phyloP scores from a whole-genome alignment of 2,329 filamentous ascomycete genomes.

The Xylariaceae sp. region DNA sequence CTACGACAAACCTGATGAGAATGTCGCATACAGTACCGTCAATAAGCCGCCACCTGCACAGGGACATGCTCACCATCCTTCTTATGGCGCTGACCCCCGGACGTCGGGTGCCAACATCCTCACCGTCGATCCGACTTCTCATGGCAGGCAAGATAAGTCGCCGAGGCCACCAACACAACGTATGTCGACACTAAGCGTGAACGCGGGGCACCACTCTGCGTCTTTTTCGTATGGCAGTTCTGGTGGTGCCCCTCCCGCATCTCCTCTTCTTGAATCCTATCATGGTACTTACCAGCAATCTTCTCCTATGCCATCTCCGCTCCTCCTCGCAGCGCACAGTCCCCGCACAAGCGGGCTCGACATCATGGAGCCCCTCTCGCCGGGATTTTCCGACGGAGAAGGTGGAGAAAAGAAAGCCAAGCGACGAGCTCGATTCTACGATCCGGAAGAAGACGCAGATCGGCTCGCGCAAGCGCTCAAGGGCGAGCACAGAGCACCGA shows the following conservation, averaged over 20 bases:
- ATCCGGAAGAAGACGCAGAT: slow-evolving; percentile 74
- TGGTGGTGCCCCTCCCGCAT: slow-evolving; percentile 57
- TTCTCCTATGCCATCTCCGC: slow-evolving; percentile 87
- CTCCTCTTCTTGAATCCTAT: slow-evolving; percentile 87
- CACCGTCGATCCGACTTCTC: slow-evolving; percentile 37
- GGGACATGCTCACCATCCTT: slow-evolving; percentile 28
- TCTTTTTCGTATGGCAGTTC: slow-evolving; percentile 42
- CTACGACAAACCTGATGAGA: slow-evolving; percentile 35
- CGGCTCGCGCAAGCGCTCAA: slow-evolving; percentile 72
- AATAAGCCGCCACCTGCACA: slow-evolving; percentile 15
- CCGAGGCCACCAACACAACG: slow-evolving; percentile 46
- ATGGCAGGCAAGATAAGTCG: slow-evolving; percentile 37
- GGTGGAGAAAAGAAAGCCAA: slow-evolving; percentile 40
- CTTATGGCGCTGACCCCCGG: slow-evolving; percentile 36
- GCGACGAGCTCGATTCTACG: slow-evolving; percentile 74
- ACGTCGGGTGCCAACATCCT: slow-evolving; percentile 37
- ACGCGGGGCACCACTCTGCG: slow-evolving; percentile 39
- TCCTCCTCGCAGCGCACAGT: slow-evolving; percentile 56
- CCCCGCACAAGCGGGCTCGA: slow-evolving; percentile 30
- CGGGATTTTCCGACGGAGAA: slow-evolving; percentile 48
- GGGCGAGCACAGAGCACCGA: slow-evolving; percentile 57
- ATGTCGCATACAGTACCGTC: slow-evolving; percentile 30
- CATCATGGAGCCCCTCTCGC: slow-evolving; percentile 48
- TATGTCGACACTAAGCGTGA: slow-evolving; percentile 52
- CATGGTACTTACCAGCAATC: slow-evolving; percentile 91